Conservation (phyloP, 306 rosid genomes). For the Vigna trinervia region DNA sequence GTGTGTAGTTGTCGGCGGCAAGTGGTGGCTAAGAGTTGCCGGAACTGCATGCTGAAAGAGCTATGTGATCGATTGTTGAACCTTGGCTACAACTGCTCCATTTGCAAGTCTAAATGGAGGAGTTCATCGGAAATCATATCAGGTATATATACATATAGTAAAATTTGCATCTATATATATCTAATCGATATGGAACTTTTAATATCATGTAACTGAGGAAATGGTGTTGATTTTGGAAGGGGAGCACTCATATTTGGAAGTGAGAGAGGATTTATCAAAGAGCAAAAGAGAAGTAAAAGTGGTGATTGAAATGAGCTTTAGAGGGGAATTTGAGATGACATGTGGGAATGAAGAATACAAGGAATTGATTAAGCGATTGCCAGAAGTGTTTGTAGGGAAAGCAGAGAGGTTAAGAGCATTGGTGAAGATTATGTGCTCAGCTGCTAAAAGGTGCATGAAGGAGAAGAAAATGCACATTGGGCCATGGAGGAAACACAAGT, state of each 20-base stretch:
- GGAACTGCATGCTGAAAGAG: constrained; percentile 67
- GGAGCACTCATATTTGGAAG: constrained; percentile 76
- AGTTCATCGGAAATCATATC: constrained; percentile 60
- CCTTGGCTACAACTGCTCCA: constrained; percentile 63
- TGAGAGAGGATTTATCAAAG: constrained; percentile 54
- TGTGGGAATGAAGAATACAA: constrained; percentile 70
- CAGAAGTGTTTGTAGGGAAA: constrained; percentile 79
- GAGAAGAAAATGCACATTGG: constrained; percentile 86
- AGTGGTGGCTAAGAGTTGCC: constrained; percentile 57
- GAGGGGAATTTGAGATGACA: constrained; percentile 85
- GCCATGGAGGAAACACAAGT: constrained; percentile 88
- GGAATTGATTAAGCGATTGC: constrained; percentile 56
- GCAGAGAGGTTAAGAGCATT: constrained; percentile 58
- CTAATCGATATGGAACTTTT: too few relatives aligned
- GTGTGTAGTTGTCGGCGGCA: constrained; percentile 58
- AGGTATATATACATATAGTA: constrained; percentile 57
- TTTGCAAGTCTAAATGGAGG: constrained; percentile 81
- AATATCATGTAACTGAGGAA: too few relatives aligned
- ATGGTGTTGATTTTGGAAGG: constrained; percentile 39
- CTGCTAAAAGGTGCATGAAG: constrained; percentile 83
- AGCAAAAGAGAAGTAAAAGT: constrained; percentile 56
- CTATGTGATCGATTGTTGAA: constrained; percentile 58
- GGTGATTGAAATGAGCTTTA: constrained; percentile 70
- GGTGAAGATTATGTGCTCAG: constrained; percentile 73
- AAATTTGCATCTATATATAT: too few relatives aligned